A percentile compares a stretch with the other conserved stretches of the same genome.
Evolutionary conservation across 2,329 filamentous ascomycete species (phyloP).

Genomic region (Diplodia sapinea): DNA sequence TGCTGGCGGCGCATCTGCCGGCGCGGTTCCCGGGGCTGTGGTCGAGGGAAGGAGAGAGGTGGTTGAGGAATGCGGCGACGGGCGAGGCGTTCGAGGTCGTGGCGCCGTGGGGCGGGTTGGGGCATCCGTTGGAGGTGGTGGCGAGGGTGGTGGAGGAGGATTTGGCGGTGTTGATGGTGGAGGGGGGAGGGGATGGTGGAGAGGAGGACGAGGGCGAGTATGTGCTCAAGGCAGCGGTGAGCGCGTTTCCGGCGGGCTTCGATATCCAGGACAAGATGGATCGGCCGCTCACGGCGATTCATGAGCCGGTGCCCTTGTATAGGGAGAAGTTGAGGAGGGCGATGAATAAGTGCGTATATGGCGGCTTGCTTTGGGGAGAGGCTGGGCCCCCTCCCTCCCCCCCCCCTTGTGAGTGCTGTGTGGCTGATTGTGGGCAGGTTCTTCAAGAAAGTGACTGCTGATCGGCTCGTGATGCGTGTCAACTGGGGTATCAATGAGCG

Average conservation of each 20-base stretch:
- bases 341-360: conserved; percentile 28
- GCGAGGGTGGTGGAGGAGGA: conserved; percentile 26
- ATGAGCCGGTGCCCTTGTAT: conserved; percentile 27
- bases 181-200: background rate
- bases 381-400: background rate
- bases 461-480: conserved; percentile 23
- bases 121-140: conserved; percentile 6
- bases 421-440: conserved; percentile 18
- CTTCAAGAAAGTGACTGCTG: conserved; percentile 18
- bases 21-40: conserved; percentile 22
- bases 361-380: background rate
- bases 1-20: conserved; percentile 9
- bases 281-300: conserved; percentile 16
- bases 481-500: conserved; percentile 27
- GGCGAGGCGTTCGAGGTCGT: conserved; percentile 11
- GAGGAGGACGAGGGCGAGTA: conserved; percentile 12
- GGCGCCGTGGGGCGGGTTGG: conserved; percentile 16
- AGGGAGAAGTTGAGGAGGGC: conserved; percentile 25
- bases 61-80: background rate
- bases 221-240: conserved; percentile 25
- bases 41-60: background rate
- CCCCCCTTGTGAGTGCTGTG: background rate
- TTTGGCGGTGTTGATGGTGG: conserved; percentile 17
- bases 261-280: conserved; percentile 27
- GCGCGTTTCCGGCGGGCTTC: conserved; percentile 28